A percentile compares a stretch with the other conserved stretches of the same genome.
These are phyloP conservation scores for Symbiodinium natans DNA, from an alignment of 73 alveolate species.

Conservation along the genomic window DNA sequence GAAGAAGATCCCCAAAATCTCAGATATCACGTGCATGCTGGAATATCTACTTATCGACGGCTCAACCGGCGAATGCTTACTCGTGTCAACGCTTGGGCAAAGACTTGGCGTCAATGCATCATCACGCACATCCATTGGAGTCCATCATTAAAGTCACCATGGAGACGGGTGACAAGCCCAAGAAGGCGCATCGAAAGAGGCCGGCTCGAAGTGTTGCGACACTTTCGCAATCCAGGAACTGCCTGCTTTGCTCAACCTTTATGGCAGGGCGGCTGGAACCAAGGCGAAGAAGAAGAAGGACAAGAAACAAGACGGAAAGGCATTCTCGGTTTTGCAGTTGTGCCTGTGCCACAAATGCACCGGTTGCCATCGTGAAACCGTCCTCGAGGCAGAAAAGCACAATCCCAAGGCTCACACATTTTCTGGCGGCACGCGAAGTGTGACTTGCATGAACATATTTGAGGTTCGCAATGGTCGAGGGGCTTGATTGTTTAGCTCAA, in stretches of 20 bases:
- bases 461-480: neutral
- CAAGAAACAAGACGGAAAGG: conserved; percentile 45
- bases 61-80: no score
- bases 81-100: no score
- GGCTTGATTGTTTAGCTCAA: neutral
- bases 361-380: neutral
- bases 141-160: no score
- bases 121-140: no score
- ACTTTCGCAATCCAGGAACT: neutral
- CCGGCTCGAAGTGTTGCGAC: neutral
- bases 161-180: conserved; percentile 91
- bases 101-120: no score
- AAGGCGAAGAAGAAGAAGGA: conserved; percentile 85
- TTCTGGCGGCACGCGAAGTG: conserved; percentile 84
- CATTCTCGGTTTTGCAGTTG: neutral
- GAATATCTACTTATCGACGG: no score
- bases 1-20: no score
- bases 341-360: neutral
- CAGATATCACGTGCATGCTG: no score
- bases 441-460: neutral
- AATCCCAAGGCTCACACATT: conserved; percentile 92
- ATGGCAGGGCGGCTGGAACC: conserved; percentile 72
- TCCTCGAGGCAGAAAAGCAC: conserved; percentile 69
- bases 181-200: conserved; percentile 87
- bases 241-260: neutral